Percentiles rank a stretch among this genome's conserved stretches.
phyloP scores from a whole-genome alignment of 257 asterid genomes.

The Verbena officinalis region DNA sequence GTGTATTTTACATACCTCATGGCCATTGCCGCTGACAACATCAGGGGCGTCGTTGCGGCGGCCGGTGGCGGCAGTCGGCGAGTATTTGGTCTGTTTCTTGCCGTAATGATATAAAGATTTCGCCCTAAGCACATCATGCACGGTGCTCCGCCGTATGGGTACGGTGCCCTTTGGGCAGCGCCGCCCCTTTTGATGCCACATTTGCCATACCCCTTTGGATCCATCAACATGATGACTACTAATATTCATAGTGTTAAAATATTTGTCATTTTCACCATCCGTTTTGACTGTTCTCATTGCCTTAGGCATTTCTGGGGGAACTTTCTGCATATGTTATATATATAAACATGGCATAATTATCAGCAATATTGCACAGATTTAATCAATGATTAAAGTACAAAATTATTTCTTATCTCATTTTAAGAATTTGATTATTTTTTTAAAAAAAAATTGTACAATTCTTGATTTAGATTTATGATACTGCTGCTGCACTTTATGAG shows the following conservation, averaged over 20 bases:
- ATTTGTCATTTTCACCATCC: constrained; percentile 26
- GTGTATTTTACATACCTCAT: constrained; percentile 61
- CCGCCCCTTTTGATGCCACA: constrained; percentile 71
- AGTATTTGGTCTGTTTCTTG: constrained; percentile 45
- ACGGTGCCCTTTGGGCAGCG: constrained; percentile 87
- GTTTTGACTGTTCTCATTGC: constrained; percentile 42
- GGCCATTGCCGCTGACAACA: constrained; percentile 81
- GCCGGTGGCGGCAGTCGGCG: constrained; percentile 21
- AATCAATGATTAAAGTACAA: no score
- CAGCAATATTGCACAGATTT: no score
- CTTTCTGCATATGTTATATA: constrained; percentile 43
- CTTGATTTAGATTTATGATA: no score
- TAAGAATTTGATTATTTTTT: no score
- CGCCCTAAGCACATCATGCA: constrained; percentile 79
- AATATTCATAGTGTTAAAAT: neutral
- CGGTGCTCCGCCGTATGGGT: constrained; percentile 73
- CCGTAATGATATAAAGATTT: constrained; percentile 77
- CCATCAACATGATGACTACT: constrained; percentile 28
- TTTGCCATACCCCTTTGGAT: constrained; percentile 50
- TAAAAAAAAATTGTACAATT: no score
- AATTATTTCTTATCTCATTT: no score
- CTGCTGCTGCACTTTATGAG: no score
- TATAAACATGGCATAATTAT: neutral
- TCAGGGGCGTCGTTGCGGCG: constrained; percentile 72
- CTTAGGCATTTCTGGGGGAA: constrained; percentile 70